phyloP scores from a whole-genome alignment of 148 eudicot species.

The Amaranthus palmeri region DNA sequence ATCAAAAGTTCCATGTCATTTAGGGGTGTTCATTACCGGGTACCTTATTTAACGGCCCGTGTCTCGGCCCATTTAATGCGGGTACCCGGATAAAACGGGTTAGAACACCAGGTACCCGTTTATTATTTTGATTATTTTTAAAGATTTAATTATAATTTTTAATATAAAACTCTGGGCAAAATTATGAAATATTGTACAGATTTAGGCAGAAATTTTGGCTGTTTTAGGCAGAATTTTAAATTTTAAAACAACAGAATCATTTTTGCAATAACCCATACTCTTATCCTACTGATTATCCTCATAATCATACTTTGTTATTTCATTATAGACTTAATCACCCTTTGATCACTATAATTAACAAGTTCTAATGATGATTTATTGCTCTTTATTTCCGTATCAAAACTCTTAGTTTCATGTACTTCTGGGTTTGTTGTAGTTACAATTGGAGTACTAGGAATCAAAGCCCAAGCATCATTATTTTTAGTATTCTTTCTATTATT shows the following conservation, averaged over 20 bases:
- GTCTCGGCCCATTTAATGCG: too few species aligned
- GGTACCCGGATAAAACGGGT: too few species aligned
- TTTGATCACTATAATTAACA: conserved; percentile 11
- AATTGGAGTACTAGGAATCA: conserved; percentile 27
- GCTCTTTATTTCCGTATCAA: conserved; percentile 19
- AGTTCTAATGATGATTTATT: not conserved
- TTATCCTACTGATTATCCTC: conserved; percentile 7
- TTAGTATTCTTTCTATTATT: not conserved
- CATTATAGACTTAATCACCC: conserved; percentile 11
- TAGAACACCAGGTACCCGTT: too few species aligned
- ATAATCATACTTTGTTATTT: not conserved
- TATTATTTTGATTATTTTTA: too few species aligned
- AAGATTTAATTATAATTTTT: too few species aligned
- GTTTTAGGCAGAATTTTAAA: too few species aligned
- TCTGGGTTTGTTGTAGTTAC: not conserved
- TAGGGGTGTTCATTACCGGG: too few species aligned
- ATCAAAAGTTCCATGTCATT: too few species aligned
- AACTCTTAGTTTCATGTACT: conserved; percentile 7
- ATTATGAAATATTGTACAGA: too few species aligned
- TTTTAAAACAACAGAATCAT: conserved; percentile 27
- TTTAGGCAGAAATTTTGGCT: too few species aligned
- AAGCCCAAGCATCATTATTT: conserved; percentile 1
- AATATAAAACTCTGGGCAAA: too few species aligned
- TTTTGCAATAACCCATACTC: conserved; percentile 18
- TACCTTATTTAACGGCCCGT: too few species aligned